Base-by-base conservation (phyloP, 768 basidiomycete species). In the Boletus tomentosulus region DNA sequence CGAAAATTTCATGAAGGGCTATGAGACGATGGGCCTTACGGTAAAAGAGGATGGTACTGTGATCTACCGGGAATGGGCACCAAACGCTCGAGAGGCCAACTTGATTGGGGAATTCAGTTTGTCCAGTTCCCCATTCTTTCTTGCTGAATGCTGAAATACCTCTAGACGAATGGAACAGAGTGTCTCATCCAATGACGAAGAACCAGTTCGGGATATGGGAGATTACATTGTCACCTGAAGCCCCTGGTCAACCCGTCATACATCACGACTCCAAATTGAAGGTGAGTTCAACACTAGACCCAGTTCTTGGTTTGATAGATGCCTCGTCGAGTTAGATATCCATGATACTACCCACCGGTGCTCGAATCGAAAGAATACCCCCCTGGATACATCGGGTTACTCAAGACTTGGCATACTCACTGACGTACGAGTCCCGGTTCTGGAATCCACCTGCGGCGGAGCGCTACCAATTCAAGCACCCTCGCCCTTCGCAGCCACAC, bases 71-170 rank as follows among this genome's bases (percentile, higher is more conserved):
- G 97, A 99, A 69, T 99, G 97, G 97, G 96, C 97, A 9, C 95
- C 97, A 0, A 90, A 89, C 60, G 95, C 89, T 16, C 74, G 64
- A 43, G 85, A 87, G 62, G 96, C 95, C 3, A 79, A 75, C 66
- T 73, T 99, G 53, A 92, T 92, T 62, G 97, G 97, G 42, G 96
- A 99, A 44, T 99, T 99, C 77, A 99, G 95, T 98, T 59, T 71
- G 92, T 82, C 45, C 39, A 43, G 37, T 39, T 27, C 39, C 31
- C 27, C 34, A 11, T 47, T 31, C 25, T 39, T 46, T 59, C 49
- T 30, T 51, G 34, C 35, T 50, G 15, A 58, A 39, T 51, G 34
- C 35, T 50, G n/a, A 58, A 37, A 46, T 13, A 13, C 12, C 41
- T 28, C 42, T 57, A 97, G 96, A 99, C 69, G 75, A 78, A 45